These are phyloP conservation scores for Emericellopsis cladophorae DNA, from an alignment of 2,329 filamentous ascomycete genomes.

Conservation along the genomic window DNA sequence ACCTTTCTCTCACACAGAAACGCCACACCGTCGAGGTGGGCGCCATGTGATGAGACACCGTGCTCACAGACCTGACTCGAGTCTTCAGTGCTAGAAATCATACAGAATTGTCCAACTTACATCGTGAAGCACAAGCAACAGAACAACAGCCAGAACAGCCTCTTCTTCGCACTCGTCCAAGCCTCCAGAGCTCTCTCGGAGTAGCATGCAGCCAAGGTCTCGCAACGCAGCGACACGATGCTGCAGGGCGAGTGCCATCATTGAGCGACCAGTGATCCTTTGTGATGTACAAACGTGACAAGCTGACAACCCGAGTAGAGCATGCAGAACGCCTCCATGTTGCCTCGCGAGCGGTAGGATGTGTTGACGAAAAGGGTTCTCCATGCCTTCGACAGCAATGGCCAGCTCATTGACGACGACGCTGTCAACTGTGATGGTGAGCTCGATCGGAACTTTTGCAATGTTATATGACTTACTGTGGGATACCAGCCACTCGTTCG, in stretches of 20 bases:
- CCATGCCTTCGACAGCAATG: conserved; percentile 7
- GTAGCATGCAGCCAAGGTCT: conserved; percentile 7
- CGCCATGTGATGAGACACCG: conserved; percentile 12
- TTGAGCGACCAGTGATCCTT: conserved; percentile 1
- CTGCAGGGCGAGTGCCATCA: conserved; percentile 7
- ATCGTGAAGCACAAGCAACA: conserved; percentile 13
- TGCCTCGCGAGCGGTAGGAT: conserved; percentile 10
- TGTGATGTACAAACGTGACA: conserved; percentile 11
- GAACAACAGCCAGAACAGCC: conserved; percentile 9
- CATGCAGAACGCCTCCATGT: conserved; percentile 12
- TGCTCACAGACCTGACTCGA: conserved; percentile 11
- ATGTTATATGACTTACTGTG: background rate
- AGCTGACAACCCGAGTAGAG: conserved; percentile 11
- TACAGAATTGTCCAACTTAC: conserved; percentile 2
- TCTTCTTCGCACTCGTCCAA: conserved; percentile 9
- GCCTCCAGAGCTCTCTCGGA: conserved; percentile 6
- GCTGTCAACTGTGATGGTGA: conserved; percentile 7
- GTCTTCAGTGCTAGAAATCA: no score
- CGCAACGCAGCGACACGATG: conserved; percentile 10
- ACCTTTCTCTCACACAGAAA: conserved; percentile 13
- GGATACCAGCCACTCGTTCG: conserved; percentile 6
- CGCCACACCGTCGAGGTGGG: conserved; percentile 12
- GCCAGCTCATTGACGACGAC: conserved; percentile 8
- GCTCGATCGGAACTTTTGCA: background rate
- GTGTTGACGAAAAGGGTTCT: conserved; percentile 10